Evolutionary conservation across 2,329 filamentous ascomycete species (phyloP).

Genomic region (Chrysoporthe puriensis): DNA sequence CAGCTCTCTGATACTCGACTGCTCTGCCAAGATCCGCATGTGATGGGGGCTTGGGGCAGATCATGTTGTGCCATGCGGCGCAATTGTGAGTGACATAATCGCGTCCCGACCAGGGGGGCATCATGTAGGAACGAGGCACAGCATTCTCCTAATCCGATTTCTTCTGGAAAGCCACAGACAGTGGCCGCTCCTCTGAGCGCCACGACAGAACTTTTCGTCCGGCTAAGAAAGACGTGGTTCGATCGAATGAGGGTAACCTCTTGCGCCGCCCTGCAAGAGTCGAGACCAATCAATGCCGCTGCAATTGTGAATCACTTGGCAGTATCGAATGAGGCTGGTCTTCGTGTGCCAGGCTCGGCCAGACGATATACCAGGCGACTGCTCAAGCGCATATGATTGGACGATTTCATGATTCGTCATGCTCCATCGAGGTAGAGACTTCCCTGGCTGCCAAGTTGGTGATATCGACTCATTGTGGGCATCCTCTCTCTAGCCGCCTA

Average conservation of each 20-base stretch:
- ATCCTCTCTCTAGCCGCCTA: not conserved
- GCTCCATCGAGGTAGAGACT: no score
- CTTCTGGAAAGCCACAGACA: not conserved
- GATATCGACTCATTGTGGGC: not conserved
- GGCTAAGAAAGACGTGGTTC: not conserved
- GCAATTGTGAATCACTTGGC: not conserved
- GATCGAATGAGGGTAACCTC: not conserved
- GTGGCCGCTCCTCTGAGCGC: not conserved
- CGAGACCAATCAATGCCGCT: not conserved
- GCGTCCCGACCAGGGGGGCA: not conserved
- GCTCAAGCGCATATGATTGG: not conserved
- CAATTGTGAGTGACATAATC: not conserved
- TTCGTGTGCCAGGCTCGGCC: not conserved
- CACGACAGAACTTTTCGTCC: not conserved
- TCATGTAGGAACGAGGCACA: conserved; percentile 23
- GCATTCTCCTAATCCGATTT: not conserved
- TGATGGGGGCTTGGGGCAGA: not conserved
- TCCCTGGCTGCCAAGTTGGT: not conserved
- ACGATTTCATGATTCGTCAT: not conserved
- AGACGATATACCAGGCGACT: not conserved
- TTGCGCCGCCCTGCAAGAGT: not conserved
- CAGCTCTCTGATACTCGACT: conserved; percentile 14
- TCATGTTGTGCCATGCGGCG: not conserved
- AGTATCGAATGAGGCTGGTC: not conserved
- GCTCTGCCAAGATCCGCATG: conserved; percentile 8